Evolutionary conservation across 2,329 filamentous ascomycete genomes (phyloP).

Genomic region (Hirsutella rhossiliensis): DNA sequence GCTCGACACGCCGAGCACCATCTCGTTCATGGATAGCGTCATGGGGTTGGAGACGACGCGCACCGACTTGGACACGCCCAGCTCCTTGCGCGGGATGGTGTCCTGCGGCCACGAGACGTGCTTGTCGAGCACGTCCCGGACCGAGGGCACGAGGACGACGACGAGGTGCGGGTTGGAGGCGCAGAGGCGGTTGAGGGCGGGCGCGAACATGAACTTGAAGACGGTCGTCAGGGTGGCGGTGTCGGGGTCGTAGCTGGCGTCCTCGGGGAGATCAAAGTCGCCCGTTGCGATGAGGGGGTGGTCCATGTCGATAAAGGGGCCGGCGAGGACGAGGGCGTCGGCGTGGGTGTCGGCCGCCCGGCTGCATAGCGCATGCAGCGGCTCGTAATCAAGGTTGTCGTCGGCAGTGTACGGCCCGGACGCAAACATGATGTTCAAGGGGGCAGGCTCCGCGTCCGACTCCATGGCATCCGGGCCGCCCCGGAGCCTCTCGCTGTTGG

Average conservation of each 20-base stretch:
- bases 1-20: constrained; percentile 66
- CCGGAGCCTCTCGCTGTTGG: constrained; percentile 56
- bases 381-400: constrained; percentile 82
- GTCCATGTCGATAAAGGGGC: constrained; percentile 84
- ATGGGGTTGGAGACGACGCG: constrained; percentile 83
- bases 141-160: constrained; percentile 72
- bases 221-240: constrained; percentile 69
- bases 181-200: constrained; percentile 58
- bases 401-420: constrained; percentile 88
- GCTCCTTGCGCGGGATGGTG: constrained; percentile 52
- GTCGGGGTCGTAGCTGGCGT: constrained; percentile 58
- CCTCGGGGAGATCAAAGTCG: constrained; percentile 64
- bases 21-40: constrained; percentile 79
- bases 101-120: constrained; percentile 76
- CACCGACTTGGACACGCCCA: constrained; percentile 66
- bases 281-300: constrained; percentile 77
- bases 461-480: constrained; percentile 53
- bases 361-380: constrained; percentile 68
- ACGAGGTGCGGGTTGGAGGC: constrained; percentile 62
- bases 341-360: constrained; percentile 63
- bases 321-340: constrained; percentile 68
- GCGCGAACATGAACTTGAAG: constrained; percentile 70
- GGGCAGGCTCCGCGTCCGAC: constrained; percentile 37
- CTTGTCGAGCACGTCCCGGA: constrained; percentile 69
- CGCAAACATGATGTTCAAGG: constrained; percentile 66